These are phyloP conservation scores for Plasmodium malariae DNA, from an alignment of 169 alveolate genomes.

Conservation along the genomic window DNA sequence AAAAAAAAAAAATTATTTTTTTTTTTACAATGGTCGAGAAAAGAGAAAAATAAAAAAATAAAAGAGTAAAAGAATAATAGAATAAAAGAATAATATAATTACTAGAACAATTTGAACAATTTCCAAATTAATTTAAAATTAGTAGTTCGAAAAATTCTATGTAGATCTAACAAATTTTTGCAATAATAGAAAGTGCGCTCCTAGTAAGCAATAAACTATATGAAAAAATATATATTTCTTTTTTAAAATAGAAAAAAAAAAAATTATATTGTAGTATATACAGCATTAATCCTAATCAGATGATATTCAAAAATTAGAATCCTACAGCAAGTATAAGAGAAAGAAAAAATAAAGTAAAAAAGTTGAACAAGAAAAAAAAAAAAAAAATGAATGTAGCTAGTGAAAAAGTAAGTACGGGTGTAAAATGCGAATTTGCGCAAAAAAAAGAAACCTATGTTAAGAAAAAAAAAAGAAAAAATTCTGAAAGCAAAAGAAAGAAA, in stretches of 20 bases:
- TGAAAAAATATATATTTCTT: too few relatives aligned
- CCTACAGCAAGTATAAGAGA: neutral
- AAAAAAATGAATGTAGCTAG: neutral
- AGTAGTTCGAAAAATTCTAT: neutral
- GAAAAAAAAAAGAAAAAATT: too few relatives aligned
- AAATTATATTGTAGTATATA: too few relatives aligned
- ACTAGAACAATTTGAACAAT: neutral
- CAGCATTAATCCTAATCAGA: too few relatives aligned
- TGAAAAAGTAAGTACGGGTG: neutral
- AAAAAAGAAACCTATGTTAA: neutral
- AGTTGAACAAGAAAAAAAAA: too few relatives aligned
- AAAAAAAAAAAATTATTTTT: neutral
- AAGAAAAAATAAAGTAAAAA: neutral
- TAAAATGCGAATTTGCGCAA: neutral
- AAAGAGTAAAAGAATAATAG: neutral
- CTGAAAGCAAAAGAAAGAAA: neutral
- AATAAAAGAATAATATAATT: neutral
- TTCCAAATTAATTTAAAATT: neutral
- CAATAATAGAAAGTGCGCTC: too few relatives aligned
- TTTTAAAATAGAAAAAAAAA: too few relatives aligned
- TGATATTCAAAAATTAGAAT: too few relatives aligned
- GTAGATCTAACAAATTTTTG: too few relatives aligned
- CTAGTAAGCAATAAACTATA: too few relatives aligned
- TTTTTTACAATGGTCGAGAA: neutral
- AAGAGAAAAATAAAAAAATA: neutral